Evolutionary conservation across 306 rosid genomes (phyloP).

Genomic region (Lagenaria siceraria): DNA sequence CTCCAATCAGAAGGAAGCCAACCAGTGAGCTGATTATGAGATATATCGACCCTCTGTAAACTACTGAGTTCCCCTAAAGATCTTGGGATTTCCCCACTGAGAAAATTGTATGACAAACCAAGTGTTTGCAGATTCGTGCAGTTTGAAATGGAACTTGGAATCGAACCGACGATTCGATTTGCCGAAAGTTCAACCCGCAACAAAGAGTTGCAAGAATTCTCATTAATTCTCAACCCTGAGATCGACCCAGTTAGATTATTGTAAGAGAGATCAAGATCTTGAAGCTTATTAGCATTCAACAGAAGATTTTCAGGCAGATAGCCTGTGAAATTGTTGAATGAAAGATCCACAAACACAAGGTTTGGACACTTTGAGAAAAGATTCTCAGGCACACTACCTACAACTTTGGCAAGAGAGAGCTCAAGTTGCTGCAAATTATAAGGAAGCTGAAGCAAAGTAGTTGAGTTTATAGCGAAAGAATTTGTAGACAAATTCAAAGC

Average conservation of each 20-base stretch:
- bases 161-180: constrained; percentile 46
- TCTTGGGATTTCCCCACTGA: constrained; percentile 64
- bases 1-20: constrained; percentile 85
- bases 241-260: constrained; percentile 77
- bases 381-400: constrained; percentile 54
- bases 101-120: constrained; percentile 36
- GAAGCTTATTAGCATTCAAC: constrained; percentile 41
- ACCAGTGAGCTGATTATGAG: constrained; percentile 63
- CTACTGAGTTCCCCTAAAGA: constrained; percentile 51
- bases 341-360: constrained; percentile 53
- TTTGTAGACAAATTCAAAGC: constrained; percentile 49
- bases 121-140: constrained; percentile 54
- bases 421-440: constrained; percentile 59
- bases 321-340: constrained; percentile 68
- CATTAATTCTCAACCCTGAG: constrained; percentile 39
- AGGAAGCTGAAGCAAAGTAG: constrained; percentile 73
- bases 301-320: constrained; percentile 49
- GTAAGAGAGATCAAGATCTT: constrained; percentile 58
- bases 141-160: constrained; percentile 59
- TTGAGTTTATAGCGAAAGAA: constrained; percentile 54
- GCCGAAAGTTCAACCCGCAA: constrained; percentile 53
- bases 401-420: constrained; percentile 46
- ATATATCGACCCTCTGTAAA: constrained; percentile 60
- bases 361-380: constrained; percentile 60
- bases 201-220: constrained; percentile 45